These are phyloP conservation scores for Hypoxylon lenormandii DNA, from an alignment of 495 filamentous ascomycete genomes.

Conservation along the genomic window DNA sequence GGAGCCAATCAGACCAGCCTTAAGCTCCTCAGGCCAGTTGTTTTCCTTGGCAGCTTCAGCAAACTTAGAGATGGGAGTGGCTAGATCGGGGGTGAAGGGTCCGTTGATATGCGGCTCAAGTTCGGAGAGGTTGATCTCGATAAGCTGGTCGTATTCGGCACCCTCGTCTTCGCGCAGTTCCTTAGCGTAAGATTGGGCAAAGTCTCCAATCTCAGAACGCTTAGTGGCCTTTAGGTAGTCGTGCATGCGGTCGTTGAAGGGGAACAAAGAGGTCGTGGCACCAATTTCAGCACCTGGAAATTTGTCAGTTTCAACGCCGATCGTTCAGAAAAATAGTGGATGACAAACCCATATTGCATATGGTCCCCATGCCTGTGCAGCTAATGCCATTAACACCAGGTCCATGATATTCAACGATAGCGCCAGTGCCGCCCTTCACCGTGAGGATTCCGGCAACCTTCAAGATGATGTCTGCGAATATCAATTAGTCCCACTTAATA, in stretches of 20 bases:
- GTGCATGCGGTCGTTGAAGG: constrained; percentile 98
- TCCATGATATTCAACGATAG: constrained; percentile 95
- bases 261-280: constrained; percentile 97
- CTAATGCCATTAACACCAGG: constrained; percentile 78
- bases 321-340: no score
- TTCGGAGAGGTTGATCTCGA: constrained; percentile 93
- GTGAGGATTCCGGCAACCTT: constrained; percentile 98
- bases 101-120: constrained; percentile 99
- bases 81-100: constrained; percentile 99
- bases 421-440: constrained; percentile 97
- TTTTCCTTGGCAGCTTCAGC: constrained; percentile 92
- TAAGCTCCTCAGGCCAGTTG: constrained; percentile 96
- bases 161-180: constrained; percentile 92
- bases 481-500: background rate
- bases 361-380: constrained; percentile 75
- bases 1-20: constrained; percentile 95
- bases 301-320: no score
- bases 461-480: constrained; percentile 82
- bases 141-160: constrained; percentile 93
- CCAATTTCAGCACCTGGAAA: constrained; percentile 79
- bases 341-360: constrained; percentile 82
- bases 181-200: constrained; percentile 82
- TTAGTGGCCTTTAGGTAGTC: constrained; percentile 95
- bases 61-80: constrained; percentile 97
- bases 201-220: constrained; percentile 89